A percentile compares a stretch with the other conserved stretches of the same genome.
Evolutionary conservation across 371 early-diverging fungal genomes (phyloP).

Genomic region (Mucor lusitanicus): DNA sequence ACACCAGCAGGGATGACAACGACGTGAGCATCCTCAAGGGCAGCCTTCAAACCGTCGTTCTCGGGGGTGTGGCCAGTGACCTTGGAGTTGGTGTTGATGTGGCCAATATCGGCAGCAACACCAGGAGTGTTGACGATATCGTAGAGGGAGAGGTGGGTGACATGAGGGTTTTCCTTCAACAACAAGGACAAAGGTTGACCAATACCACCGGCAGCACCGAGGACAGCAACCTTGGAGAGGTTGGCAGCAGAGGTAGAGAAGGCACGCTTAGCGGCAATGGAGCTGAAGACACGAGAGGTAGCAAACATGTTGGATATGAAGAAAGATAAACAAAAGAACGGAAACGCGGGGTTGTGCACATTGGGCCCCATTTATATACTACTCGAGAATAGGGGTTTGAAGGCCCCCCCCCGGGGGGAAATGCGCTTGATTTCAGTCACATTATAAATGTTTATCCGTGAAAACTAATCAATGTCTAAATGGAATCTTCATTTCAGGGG

Average conservation of each 20-base stretch:
- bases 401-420: slow-evolving; percentile 7
- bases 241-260: slow-evolving; percentile 65
- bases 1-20: slow-evolving; percentile 99
- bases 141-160: slow-evolving; percentile 90
- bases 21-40: slow-evolving; percentile 86
- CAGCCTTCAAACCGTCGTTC: slow-evolving; percentile 81
- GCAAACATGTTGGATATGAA: slow-evolving; percentile 47
- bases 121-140: slow-evolving; percentile 97
- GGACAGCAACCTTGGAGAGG: slow-evolving; percentile 79
- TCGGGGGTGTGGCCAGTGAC: slow-evolving; percentile 90
- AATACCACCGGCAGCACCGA: slow-evolving; percentile 92
- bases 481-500: slow-evolving; percentile 1
- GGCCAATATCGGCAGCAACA: slow-evolving; percentile 96
- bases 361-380: neutral
- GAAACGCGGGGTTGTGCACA: slow-evolving; percentile 19
- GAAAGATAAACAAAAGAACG: slow-evolving; percentile 12
- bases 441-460: slow-evolving; percentile 10
- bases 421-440: slow-evolving; percentile 6
- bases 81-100: slow-evolving; percentile 92
- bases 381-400: too few species aligned
- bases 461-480: neutral
- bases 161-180: slow-evolving; percentile 80
- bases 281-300: slow-evolving; percentile 47
- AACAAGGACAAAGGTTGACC: slow-evolving; percentile 91
- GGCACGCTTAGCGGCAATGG: slow-evolving; percentile 67